These are phyloP conservation scores for Penicillium psychrosexuale DNA, from an alignment of 2,329 filamentous ascomycete species.

Conservation along the genomic window DNA sequence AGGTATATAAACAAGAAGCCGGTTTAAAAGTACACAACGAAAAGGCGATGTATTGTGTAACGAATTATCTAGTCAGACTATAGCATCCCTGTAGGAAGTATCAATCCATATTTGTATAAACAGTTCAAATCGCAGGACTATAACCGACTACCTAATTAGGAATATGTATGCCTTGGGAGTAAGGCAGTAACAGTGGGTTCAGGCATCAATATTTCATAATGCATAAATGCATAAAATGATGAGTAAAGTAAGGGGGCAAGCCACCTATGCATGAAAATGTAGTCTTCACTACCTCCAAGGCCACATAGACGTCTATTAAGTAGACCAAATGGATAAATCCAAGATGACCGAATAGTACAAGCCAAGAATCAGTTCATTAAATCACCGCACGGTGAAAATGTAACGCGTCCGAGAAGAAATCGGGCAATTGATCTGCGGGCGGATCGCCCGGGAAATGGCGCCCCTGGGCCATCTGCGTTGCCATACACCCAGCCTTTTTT, in stretches of 20 bases:
- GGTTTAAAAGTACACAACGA: not conserved
- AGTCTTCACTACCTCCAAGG: not conserved
- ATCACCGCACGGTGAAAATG: not conserved
- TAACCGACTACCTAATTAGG: not conserved
- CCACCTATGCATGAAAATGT: not conserved
- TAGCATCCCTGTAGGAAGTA: too few species aligned
- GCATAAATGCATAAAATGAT: not conserved
- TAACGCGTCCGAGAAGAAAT: conserved; percentile 1
- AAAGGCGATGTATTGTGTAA: not conserved
- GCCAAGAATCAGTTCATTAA: not conserved
- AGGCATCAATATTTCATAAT: not conserved
- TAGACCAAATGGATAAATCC: not conserved
- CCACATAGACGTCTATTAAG: not conserved
- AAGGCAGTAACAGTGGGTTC: not conserved
- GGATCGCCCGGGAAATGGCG: conserved; percentile 23
- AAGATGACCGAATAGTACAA: not conserved
- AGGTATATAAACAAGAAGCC: not conserved
- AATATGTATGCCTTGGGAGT: not conserved
- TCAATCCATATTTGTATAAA: not conserved
- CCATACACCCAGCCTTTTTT: conserved; percentile 19
- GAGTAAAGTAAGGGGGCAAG: conserved; percentile 1
- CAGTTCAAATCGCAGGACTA: not conserved
- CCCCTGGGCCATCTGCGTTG: conserved; percentile 19
- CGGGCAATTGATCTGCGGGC: conserved; percentile 20
- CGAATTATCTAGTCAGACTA: not conserved